Base-by-base conservation (phyloP, 2,329 filamentous ascomycete genomes). In the Nannizzia gypsea region DNA sequence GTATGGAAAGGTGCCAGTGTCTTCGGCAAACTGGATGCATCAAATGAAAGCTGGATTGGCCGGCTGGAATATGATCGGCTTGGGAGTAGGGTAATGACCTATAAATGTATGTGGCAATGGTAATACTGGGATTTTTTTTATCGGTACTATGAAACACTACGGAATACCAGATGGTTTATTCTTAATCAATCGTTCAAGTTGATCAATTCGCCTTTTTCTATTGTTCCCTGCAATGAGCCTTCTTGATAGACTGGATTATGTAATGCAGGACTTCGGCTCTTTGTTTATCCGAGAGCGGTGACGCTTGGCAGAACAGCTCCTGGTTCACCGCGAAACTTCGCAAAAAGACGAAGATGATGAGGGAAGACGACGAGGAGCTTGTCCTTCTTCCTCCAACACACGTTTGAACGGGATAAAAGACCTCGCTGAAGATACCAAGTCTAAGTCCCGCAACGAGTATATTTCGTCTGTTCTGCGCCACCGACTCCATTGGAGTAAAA, bases 1-100 rank as follows among this genome's bases (percentile, higher is more conserved):
- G 86, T 87, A 6, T 99, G 93, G 93, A 99, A 99, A 80, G 93
- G 93, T 3, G 93, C 89, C 0, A 96, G 90, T 70, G 91, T 99
- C 15, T 99, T 96, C 78, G 91, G 90, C 2, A 90, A 95, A 76
- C 77, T 97, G 66, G 83, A 85, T 62, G 78, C 77, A 52, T 91
- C 90, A 15, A 97, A 97, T 74, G 93, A 99, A 72, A 93, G 88
- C 68, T 99, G 93, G 93, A 89, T 97, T 69, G 87, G 86, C 13
- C 83, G 84, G 54, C 80, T 87, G 67, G 92, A 97, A 78, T 96
- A 92, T 74, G 90, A 96, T 76, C 83, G 89, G 61, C 72, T 96
- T 59, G 92, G 91, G 2, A 81, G 84, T 62, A 82, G 93, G 68
- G 81, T 92, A 61, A 76, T 99, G 71, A 89, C 90, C 65, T 89